Conservation (phyloP, 345 rosid genomes). For the Trapa incisa region DNA sequence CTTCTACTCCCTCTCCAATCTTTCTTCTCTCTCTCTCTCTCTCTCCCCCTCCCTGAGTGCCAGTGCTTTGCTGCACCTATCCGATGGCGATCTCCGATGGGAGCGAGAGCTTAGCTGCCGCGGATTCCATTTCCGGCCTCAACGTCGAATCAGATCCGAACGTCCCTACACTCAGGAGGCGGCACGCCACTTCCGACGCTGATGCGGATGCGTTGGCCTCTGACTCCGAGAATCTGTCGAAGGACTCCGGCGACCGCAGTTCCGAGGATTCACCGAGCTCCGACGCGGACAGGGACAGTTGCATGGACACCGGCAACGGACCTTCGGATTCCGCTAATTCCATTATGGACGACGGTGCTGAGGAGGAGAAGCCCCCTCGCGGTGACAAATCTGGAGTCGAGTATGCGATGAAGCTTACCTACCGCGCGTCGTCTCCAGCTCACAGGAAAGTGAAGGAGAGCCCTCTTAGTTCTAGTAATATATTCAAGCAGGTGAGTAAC, state of each 20-base stretch:
- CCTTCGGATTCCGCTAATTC: conserved; percentile 21
- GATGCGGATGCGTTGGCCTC: conserved; percentile 1
- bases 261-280: conserved; percentile 8
- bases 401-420: conserved; percentile 30
- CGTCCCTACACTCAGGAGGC: conserved; percentile 29
- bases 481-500: conserved; percentile 60
- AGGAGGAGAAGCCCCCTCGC: conserved; percentile 10
- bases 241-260: conserved; percentile 6
- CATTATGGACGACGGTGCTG: conserved; percentile 5
- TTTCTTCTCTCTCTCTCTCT: no score
- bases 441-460: conserved; percentile 63
- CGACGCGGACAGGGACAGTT: conserved; percentile 17
- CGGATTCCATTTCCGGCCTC: conserved; percentile 6
- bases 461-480: conserved; percentile 79
- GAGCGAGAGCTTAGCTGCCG: conserved; percentile 15
- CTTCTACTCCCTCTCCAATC: conserved; percentile 4
- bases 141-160: conserved; percentile 31
- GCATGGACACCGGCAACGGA: conserved; percentile 9
- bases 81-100: conserved; percentile 31
- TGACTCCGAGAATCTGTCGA: conserved; percentile 6
- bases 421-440: conserved; percentile 71
- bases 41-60: neutral
- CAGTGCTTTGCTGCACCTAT: neutral
- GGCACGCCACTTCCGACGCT: conserved; percentile 8
- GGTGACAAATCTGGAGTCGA: conserved; percentile 19